Evolutionary conservation across 179 eudicot genomes (phyloP).

Genomic region (Beta lomatogona): DNA sequence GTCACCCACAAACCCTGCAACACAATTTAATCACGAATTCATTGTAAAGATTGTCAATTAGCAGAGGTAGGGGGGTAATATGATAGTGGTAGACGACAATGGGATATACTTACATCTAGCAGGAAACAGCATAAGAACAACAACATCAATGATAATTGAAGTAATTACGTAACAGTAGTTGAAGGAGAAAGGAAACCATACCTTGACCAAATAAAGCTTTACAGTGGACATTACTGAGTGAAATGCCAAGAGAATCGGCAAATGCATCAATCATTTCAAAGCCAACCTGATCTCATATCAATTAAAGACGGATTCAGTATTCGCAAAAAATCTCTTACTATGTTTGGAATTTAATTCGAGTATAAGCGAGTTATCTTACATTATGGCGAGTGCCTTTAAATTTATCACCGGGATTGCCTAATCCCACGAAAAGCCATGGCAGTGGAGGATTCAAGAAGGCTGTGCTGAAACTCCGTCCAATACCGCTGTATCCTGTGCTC

Average conservation of each 20-base stretch:
- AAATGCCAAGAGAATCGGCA: conserved; percentile 63
- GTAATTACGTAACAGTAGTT: background rate
- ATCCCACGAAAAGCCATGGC: conserved; percentile 91
- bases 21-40: background rate
- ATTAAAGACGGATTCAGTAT: background rate
- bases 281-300: conserved; percentile 50
- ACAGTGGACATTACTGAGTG: conserved; percentile 62
- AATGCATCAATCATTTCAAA: conserved; percentile 80
- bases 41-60: background rate
- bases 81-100: background rate
- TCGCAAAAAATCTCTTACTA: background rate
- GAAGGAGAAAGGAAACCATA: conserved; percentile 1
- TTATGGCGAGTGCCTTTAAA: conserved; percentile 84
- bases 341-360: background rate
- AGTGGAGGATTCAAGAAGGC: conserved; percentile 6
- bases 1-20: conserved; percentile 59
- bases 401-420: conserved; percentile 88
- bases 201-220: conserved; percentile 94
- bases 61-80: background rate
- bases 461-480: conserved; percentile 6
- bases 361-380: conserved; percentile 30
- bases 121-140: background rate
- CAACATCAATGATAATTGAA: background rate
- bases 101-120: background rate
- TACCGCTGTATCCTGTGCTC: background rate